Base-by-base conservation (phyloP, 2,329 filamentous ascomycete species). In the Pestalotiopsis sp. region DNA sequence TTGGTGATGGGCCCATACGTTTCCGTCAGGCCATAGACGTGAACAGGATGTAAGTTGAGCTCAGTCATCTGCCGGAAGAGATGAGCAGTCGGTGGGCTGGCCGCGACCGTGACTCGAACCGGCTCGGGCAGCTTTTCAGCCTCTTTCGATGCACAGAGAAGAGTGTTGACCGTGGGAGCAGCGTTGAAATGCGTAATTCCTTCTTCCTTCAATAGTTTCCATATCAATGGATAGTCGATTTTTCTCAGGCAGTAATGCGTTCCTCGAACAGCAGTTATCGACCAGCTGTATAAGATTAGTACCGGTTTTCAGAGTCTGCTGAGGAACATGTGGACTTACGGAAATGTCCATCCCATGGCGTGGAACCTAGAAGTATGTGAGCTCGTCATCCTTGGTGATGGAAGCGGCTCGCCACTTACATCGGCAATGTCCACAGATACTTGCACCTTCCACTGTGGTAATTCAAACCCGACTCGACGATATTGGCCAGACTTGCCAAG, bases 1-100 rank as follows among this genome's bases (percentile, higher is more conserved):
- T 97, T 97, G 1, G 94, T 98, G 69, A 98, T 95, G 10, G 96
- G 96, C 0, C 96, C 96, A 75, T 98, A 98, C 0, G 95, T 98
- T 81, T 98, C 88, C 1, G 89, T 91, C 80, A 92, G 79, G 52
- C 96, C 96, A 78, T 99, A 99, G 7, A 97, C 94, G 77, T 99
- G 96, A 0, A 98, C 93, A 0, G 96, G 96, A 24, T 91, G 86
- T 7, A 99, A 86, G 76, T 99, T 99, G 7, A 98, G 83, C 4
- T 82, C 73, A 1, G 75, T 80, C 96, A 99, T 99, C 77, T 94
- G 91, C 81, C 97, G 91, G 76, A 99, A 98, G 1, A 99, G 87
- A 78, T 96, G 92, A 1, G 92, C 92, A 0, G 92, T 94, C 0
- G 96, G 96, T 4, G 96, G 96, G 68, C 91, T 94, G 1, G 95